These are phyloP conservation scores for Sanghuangporus baumii DNA, from an alignment of 1,284 basidiomycete genomes.

Conservation along the genomic window DNA sequence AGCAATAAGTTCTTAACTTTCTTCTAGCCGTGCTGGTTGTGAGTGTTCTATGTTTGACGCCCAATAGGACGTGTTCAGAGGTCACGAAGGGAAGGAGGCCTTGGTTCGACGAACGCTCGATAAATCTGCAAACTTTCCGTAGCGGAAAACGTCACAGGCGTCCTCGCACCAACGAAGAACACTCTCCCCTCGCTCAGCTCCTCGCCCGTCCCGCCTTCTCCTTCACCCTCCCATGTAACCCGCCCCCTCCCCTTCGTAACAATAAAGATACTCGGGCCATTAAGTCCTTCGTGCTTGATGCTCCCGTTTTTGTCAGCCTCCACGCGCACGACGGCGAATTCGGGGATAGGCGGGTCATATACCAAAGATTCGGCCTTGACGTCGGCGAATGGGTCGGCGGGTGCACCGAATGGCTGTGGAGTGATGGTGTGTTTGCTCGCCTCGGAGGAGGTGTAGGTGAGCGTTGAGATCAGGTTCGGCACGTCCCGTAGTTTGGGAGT, in stretches of 20 bases:
- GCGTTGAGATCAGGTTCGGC: slow-evolving; percentile 79
- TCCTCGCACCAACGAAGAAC: slow-evolving; percentile 78
- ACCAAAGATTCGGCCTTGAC: slow-evolving; percentile 34
- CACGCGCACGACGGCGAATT: slow-evolving; percentile 80
- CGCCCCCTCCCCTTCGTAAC: slow-evolving; percentile 67
- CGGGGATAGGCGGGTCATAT: slow-evolving; percentile 94
- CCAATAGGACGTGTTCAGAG: background rate
- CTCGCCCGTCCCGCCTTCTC: slow-evolving; percentile 34
- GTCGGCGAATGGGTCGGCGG: slow-evolving; percentile 22
- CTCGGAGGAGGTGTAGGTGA: slow-evolving; percentile 80
- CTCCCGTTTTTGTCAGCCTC: slow-evolving; percentile 31
- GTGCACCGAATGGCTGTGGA: slow-evolving; percentile 44
- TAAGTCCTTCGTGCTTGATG: slow-evolving; percentile 56
- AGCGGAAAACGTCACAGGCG: slow-evolving; percentile 44
- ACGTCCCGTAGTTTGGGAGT: slow-evolving; percentile 96
- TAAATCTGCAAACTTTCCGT: slow-evolving; percentile 52
- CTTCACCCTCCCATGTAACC: slow-evolving; percentile 39
- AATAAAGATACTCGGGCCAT: slow-evolving; percentile 84
- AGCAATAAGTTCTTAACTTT: background rate
- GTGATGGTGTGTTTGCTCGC: slow-evolving; percentile 66
- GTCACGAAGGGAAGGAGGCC: slow-evolving; percentile 5
- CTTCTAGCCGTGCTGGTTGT: background rate
- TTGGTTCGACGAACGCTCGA: slow-evolving; percentile 65
- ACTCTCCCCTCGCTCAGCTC: slow-evolving; percentile 68
- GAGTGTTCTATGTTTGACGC: background rate